Evolutionary conservation across 768 basidiomycete species (phyloP).

Genomic region (Macrocybe gigantea): DNA sequence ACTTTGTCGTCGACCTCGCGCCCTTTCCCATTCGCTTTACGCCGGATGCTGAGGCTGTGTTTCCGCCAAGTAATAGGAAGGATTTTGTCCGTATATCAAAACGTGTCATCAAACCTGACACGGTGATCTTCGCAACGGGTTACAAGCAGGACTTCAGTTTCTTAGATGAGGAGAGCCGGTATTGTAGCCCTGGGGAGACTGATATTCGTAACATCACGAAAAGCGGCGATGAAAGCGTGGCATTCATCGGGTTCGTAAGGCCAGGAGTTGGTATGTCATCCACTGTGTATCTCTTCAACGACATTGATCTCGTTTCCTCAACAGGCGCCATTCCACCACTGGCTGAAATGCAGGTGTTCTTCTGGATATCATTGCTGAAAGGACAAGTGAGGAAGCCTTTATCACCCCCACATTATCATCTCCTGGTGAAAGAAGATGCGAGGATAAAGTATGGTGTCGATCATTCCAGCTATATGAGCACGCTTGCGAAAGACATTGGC

Average conservation of each 20-base stretch:
- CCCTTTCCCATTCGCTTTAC: constrained; percentile 47
- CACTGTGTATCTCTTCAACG: constrained; percentile 5
- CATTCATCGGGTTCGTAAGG: constrained; percentile 51
- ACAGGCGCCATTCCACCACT: constrained; percentile 51
- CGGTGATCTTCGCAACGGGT: constrained; percentile 44
- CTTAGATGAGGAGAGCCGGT: constrained; percentile 29
- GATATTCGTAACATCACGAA: constrained; percentile 38
- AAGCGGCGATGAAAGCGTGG: constrained; percentile 38
- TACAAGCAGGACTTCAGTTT: constrained; percentile 40
- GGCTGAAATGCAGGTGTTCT: constrained; percentile 54
- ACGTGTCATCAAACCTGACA: constrained; percentile 37
- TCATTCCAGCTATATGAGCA: constrained; percentile 50
- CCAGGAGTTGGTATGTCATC: constrained; percentile 46
- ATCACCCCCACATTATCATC: constrained; percentile 44
- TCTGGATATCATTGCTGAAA: constrained; percentile 48
- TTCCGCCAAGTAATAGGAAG: constrained; percentile 35
- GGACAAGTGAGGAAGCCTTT: constrained; percentile 35
- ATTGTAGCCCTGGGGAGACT: constrained; percentile 34
- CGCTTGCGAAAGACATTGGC: constrained; percentile 51
- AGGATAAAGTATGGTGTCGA: constrained; percentile 60
- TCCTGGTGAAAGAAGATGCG: constrained; percentile 42
- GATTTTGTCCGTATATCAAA: constrained; percentile 34
- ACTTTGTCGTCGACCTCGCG: constrained; percentile 44
- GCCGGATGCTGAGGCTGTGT: constrained; percentile 36
- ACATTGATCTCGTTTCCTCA: constrained; percentile 5